Evolutionary conservation across 768 basidiomycete species (phyloP).

Genomic region (Lactarius pseudohatsudake): DNA sequence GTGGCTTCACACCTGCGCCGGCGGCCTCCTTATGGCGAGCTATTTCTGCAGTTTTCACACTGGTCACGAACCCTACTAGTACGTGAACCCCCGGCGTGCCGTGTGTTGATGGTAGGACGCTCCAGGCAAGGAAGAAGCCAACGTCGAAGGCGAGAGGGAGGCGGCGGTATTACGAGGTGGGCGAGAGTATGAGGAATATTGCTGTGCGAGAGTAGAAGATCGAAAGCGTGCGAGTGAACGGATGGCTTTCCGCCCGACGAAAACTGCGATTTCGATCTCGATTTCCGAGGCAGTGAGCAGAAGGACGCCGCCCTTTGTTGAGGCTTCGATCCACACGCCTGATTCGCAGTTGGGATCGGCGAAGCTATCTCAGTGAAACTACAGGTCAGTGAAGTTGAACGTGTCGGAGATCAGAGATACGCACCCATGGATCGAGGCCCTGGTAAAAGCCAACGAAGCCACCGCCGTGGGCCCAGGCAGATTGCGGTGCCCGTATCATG

Average conservation of each 20-base stretch:
- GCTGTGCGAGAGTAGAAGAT: too few relatives aligned
- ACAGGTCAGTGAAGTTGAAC: too few relatives aligned
- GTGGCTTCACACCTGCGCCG: slow-evolving; percentile 71
- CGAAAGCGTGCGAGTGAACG: too few relatives aligned
- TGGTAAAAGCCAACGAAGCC: slow-evolving; percentile 92
- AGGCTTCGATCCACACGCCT: slow-evolving; percentile 99
- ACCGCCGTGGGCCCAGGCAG: slow-evolving; percentile 84
- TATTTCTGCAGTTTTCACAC: slow-evolving; percentile 99
- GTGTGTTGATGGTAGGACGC: too few relatives aligned
- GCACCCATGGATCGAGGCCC: slow-evolving; percentile 97
- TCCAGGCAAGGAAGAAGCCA: too few relatives aligned
- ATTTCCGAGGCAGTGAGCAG: slow-evolving; percentile 91
- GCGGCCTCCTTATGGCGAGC: slow-evolving; percentile 92
- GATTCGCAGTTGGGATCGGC: slow-evolving; percentile 18
- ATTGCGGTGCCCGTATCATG: slow-evolving; percentile 80
- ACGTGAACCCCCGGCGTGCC: too few relatives aligned
- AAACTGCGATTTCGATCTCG: too few relatives aligned
- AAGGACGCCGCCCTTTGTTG: slow-evolving; percentile 95
- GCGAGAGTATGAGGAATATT: too few relatives aligned
- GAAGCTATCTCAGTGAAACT: not conserved
- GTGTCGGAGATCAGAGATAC: slow-evolving; percentile 30
- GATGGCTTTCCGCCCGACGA: too few relatives aligned
- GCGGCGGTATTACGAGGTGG: too few relatives aligned
- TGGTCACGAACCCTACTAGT: slow-evolving; percentile 86
- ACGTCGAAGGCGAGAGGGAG: too few relatives aligned